Evolutionary conservation across 2,329 filamentous ascomycete species (phyloP), one percentile per base, ranked within the genome.

Genomic region (Colletotrichum camelliae): DNA sequence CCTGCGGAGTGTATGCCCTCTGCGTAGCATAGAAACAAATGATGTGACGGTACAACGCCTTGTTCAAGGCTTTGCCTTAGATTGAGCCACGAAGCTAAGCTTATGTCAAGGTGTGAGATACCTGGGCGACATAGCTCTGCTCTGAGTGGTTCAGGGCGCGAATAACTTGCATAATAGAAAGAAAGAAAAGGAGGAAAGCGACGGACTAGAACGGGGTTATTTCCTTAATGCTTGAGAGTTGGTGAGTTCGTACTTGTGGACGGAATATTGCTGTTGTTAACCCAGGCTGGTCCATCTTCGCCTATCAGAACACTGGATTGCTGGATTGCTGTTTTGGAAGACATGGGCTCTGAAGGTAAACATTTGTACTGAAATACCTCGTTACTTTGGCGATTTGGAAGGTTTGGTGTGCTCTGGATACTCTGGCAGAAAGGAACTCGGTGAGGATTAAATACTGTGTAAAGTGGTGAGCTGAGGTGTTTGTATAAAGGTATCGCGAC

Each of bases 391-490:
- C 4, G 1, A 43, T 43, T 3, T 0, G 16, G 5, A 3, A 3
- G 8, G 39, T 27, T 27, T 27, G 24, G 24, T 27, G 24, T 27
- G 24, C 24, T 27, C 24, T 27, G 24, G 24, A 27, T 27, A 27
- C 24, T 27, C 24, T 27, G 3, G 24, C 24, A 27, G 24, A 27
- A 27, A 27, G 24, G 24, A 27, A 27, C 24, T 27, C 24, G 24
- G 24, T 27, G 24, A 27, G 24, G 24, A 27, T 27, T 27, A 43
- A 9, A 43, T 6, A 0, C 10, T 6, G 39, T n/a, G 18, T n/a
- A 0, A n/a, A n/a, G 39, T 12, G 18, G 0, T 43, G 18, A 43
- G 39, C 18, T 0, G 0, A 43, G 0, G 18, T 10, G 16, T 1
- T 2, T 10, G 6, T n/a, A 6, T 43, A 2, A 43, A n/a, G 8